Evolutionary conservation across 371 early-diverging fungal genomes (phyloP), one percentile per base, ranked within the genome.

Genomic region (Dipsacomyces acuminosporus): DNA sequence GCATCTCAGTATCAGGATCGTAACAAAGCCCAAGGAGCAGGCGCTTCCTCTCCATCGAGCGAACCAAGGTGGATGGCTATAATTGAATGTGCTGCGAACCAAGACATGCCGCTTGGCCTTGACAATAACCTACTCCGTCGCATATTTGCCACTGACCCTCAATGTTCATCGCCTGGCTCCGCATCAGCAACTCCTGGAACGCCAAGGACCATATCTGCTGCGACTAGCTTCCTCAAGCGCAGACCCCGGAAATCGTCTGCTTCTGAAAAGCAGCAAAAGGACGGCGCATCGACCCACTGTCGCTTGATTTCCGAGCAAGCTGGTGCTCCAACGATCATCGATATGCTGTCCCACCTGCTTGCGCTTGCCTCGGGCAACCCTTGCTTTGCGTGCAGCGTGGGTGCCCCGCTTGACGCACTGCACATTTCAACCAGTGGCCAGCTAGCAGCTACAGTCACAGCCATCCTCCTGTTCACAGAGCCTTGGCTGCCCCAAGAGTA

Each of bases 401-500:
- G 69, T 14, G 20, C 58, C 20, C 63, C 57, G 23, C 54, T 67
- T 11, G 59, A 58, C 19, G 26, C 38, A 8, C 51, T 62, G 40
- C 62, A 62, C 30, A 55, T 58, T 24, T 35, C 69, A 8, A 54
- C 58, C 13, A 58, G 59, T 22, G 69, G 57, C 5, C 69, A 67
- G 48, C 24, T 67, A 26, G 69, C 69, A 1, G 69, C 63, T 13
- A 24, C 44, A 4, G 51, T 62, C n/a, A 17, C 69, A 3, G 41
- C 59, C 1, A 25, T 45, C 11, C 44, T 67, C 49, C 20, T 67
- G 44, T 67, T 67, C 33, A 45, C 59, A 6, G 69, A 67, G 34
- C 69, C 63, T 13, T 67, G 69, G 69, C 42, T 67, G 40, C 69
- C 69, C 11, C 54, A 57, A 41, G 69, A 62, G 48, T 54, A 62